Percentiles rank a stretch among this genome's conserved stretches.
Evolutionary conservation across 768 basidiomycete genomes (phyloP).

Genomic region (Glaciozyma antarctica): DNA sequence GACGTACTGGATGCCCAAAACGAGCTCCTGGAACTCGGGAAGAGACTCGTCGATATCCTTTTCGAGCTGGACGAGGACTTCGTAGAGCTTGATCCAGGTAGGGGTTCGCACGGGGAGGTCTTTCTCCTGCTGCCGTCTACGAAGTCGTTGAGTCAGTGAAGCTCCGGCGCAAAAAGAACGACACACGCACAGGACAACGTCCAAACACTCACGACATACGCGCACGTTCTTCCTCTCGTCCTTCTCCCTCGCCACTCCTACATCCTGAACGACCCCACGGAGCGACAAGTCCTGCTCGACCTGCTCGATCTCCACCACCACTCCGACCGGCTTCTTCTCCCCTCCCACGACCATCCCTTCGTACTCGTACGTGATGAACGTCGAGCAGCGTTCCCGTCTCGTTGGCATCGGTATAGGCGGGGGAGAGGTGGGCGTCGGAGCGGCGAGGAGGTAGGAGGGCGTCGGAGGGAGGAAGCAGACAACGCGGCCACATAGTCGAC

Average conservation of each 20-base stretch:
- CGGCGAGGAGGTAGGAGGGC: constrained; percentile 29
- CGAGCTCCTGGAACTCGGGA: constrained; percentile 77
- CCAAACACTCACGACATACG: constrained; percentile 74
- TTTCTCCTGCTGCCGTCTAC: constrained; percentile 59
- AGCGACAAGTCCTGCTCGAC: constrained; percentile 36
- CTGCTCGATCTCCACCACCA: constrained; percentile 35
- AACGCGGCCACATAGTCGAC: constrained; percentile 82
- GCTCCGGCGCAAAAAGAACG: constrained; percentile 42
- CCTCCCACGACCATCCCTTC: constrained; percentile 44
- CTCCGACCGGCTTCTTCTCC: constrained; percentile 1
- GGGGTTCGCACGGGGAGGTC: constrained; percentile 55
- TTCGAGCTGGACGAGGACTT: constrained; percentile 66
- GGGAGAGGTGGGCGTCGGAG: neutral
- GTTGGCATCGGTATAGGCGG: constrained; percentile 39
- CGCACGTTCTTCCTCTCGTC: constrained; percentile 82
- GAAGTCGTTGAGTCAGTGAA: constrained; percentile 58
- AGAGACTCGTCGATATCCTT: constrained; percentile 79
- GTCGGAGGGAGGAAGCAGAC: constrained; percentile 81
- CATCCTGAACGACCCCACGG: constrained; percentile 45
- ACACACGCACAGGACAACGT: constrained; percentile 61
- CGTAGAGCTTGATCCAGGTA: constrained; percentile 59
- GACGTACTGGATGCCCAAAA: constrained; percentile 58
- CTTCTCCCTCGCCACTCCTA: constrained; percentile 51
- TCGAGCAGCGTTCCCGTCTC: constrained; percentile 60
- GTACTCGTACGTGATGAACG: constrained; percentile 75